Base-by-base conservation (phyloP, 805 yeast species). In the Hanseniaspora osmophila region DNA sequence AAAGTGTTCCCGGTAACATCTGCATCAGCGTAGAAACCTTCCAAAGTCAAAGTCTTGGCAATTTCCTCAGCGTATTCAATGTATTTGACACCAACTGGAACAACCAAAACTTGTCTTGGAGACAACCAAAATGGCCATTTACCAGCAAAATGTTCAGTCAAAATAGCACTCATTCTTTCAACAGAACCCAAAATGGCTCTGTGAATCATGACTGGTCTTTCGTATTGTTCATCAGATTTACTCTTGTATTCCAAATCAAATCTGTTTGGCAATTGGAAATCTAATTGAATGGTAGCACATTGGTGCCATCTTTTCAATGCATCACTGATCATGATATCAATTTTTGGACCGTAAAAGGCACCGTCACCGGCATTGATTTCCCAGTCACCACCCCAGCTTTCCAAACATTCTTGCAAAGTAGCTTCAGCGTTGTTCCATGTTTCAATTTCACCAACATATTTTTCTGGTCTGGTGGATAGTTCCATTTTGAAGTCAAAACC, bases 111-210 rank as follows among this genome's bases (percentile, higher is more conserved):
- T 70, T 92, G 99, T 71, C 98, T 83, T 60, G 99, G 99, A n/a
- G 97, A 88, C 62, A 92, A 74, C 98, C 98, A 92, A 75, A 92
- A 85, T 60, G 99, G 99, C 99, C 99, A 92, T 65, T 87, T 92
- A 60, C 99, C 99, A 62, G 88, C 95, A 69, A 74, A 92, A 71
- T 92, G 98, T 69, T 92, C 99, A 48, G 95, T 88, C 66, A 92
- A 78, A 57, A 92, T 90, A 51, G 96, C 98, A 51, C 95, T 84
- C 97, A 92, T 88, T 75, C 99, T 84, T 74, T 92, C 99, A 49
- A 92, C 94, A 41, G 96, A 85, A 55, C 99, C 99, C 62, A 90
- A 76, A 54, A 92, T 86, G 54, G 99, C 99, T 70, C 99, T 84
- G 73, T 92, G 99, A 61, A 92, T 90, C 97, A 92, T 92, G 46